Conservation (phyloP, 805 yeast genomes). For the Starmerella bombi region DNA sequence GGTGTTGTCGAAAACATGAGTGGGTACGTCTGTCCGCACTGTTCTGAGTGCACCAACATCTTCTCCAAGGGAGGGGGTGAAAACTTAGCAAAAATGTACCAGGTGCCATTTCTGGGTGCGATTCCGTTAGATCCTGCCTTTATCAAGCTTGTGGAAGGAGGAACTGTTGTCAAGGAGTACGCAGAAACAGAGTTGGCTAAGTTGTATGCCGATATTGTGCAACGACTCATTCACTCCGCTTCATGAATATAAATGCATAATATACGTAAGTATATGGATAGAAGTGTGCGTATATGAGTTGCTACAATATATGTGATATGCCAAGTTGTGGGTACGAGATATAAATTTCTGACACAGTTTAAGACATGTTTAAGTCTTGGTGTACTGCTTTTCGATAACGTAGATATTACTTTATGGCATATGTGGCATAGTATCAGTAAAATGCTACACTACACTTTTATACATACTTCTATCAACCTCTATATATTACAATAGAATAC, state of each 20-base stretch:
- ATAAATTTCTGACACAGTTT: too few relatives aligned
- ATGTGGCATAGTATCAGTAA: too few relatives aligned
- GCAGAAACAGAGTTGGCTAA: slow-evolving; percentile 29
- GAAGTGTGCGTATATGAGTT: too few relatives aligned
- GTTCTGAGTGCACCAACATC: slow-evolving; percentile 75
- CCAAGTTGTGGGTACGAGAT: too few relatives aligned
- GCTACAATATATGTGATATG: too few relatives aligned
- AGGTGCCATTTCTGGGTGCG: slow-evolving; percentile 62
- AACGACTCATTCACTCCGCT: slow-evolving; percentile 21
- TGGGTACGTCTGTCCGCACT: slow-evolving; percentile 89
- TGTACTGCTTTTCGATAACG: too few relatives aligned
- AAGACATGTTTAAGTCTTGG: too few relatives aligned
- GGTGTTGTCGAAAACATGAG: slow-evolving; percentile 95
- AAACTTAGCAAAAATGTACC: slow-evolving; percentile 46
- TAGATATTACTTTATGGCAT: too few relatives aligned
- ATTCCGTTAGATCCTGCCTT: slow-evolving; percentile 91
- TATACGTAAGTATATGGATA: neutral
- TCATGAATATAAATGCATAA: neutral
- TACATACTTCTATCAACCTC: too few relatives aligned
- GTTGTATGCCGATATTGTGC: slow-evolving; percentile 37
- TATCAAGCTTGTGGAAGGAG: slow-evolving; percentile 72
- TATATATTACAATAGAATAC: too few relatives aligned
- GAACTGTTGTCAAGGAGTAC: slow-evolving; percentile 29
- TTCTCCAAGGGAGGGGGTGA: slow-evolving; percentile 91
- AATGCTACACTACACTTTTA: too few relatives aligned